Percentiles rank a stretch among this genome's conserved stretches.
These are phyloP conservation scores for Geosmithia flava DNA, from an alignment of 2,329 filamentous ascomycete genomes.

Conservation along the genomic window DNA sequence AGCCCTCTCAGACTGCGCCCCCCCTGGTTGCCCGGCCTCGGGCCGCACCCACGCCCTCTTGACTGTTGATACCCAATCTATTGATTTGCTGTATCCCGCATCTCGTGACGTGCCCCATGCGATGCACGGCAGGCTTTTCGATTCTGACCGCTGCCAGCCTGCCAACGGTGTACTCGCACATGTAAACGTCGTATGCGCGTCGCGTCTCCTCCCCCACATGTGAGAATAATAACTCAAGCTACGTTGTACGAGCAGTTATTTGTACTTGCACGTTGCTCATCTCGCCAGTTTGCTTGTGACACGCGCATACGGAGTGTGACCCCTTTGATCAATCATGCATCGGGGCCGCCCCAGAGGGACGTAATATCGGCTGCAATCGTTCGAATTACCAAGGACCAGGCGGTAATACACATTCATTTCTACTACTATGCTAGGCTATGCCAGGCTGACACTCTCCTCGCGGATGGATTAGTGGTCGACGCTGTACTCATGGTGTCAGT, in stretches of 20 bases:
- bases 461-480: constrained; percentile 19
- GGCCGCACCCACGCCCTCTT: neutral
- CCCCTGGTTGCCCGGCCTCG: neutral
- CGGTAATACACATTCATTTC: neutral
- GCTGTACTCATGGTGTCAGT: constrained; percentile 10
- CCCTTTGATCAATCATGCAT: neutral
- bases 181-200: neutral
- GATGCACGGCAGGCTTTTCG: neutral
- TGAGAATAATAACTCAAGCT: neutral
- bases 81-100: neutral
- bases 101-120: neutral
- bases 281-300: neutral
- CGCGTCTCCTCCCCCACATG: neutral
- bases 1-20: neutral
- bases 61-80: constrained; percentile 1
- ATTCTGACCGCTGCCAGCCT: neutral
- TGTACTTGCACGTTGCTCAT: neutral
- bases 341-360: neutral
- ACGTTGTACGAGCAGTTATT: neutral
- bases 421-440: neutral
- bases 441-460: neutral
- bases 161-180: neutral
- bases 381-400: neutral
- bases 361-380: neutral
- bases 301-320: neutral